Base-by-base conservation (phyloP, 2,329 filamentous ascomycete genomes). In the Rosellinia necatrix region DNA sequence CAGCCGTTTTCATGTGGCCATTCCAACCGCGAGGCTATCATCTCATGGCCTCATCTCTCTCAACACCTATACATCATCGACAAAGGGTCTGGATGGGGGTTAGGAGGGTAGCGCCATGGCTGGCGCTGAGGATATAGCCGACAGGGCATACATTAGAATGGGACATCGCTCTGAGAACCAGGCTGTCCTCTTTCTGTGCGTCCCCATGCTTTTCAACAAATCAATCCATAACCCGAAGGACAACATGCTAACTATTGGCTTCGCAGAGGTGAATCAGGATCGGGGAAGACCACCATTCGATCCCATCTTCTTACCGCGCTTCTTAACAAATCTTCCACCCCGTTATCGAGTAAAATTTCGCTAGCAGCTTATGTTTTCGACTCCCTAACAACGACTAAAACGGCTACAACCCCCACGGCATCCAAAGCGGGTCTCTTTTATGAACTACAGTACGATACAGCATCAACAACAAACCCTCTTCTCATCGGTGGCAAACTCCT, bases 311-410 rank as follows among this genome's bases (percentile, higher is more conserved):
- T 99, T 41, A 89, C 92, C 21, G 85, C 92, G 1, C 81, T 99
- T 49, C 83, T 99, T 25, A 88, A 88, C 67, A 96, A 92, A 72
- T 94, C 92, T 2, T 92, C 91, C 0, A 97, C 94, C 10, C 94
- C 94, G 0, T 78, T 99, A 3, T 97, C 93, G 1, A 91, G 88
- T 64, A 99, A 97, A 74, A 81, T 97, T 17, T 97, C 93, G 2
- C 88, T 96, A 46, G 93, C 93, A 19, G 89, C 93, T 38, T 99
- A 97, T 72, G 85, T 97, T 58, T 99, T 99, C 72, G 94, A 99
- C 71, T 90, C 91, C 2, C 82, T 99, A 57, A 99, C 94, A 4
- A 97, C 94, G 1, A 99, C 94, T 22, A 99, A 99, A 77, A 96
- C 93, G 1, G 87, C 92, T 29, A 97, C 93, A 1, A 97, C 93